phyloP scores from a whole-genome alignment of 345 rosid genomes.

The Noccaea caerulescens region DNA sequence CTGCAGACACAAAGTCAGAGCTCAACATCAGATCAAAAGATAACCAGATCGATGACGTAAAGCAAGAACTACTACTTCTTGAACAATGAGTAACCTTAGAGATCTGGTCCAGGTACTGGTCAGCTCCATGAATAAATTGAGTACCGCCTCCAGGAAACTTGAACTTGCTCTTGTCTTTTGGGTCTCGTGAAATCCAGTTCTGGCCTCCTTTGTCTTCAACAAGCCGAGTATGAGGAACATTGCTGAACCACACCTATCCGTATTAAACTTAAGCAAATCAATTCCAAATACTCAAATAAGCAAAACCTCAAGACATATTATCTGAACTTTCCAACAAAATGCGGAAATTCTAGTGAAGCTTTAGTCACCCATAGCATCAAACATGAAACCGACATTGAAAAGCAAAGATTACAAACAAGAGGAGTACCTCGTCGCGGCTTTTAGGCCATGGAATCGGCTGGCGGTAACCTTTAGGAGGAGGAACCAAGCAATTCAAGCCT shows the following conservation, averaged over 20 bases:
- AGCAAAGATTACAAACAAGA: background rate
- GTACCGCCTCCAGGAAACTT: conserved; percentile 99
- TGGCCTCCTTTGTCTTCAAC: conserved; percentile 98
- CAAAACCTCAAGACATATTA: background rate
- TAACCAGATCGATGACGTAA: background rate
- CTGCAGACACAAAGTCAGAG: conserved; percentile 48
- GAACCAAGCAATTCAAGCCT: conserved; percentile 82
- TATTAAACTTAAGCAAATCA: conserved; percentile 1
- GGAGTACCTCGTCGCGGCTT: conserved; percentile 89
- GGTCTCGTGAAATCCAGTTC: conserved; percentile 79
- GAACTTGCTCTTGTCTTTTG: conserved; percentile 70
- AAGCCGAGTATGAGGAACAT: conserved; percentile 87
- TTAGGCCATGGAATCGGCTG: conserved; percentile 87
- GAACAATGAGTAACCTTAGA: conserved; percentile 55
- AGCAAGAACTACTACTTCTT: background rate
- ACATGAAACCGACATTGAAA: too few species aligned
- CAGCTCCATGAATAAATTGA: conserved; percentile 96
- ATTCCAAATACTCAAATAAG: conserved; percentile 14
- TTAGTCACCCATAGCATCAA: background rate
- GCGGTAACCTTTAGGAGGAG: conserved; percentile 78
- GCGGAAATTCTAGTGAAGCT: background rate
- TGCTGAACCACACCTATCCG: conserved; percentile 83
- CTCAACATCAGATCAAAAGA: conserved; percentile 29
- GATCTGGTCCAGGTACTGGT: conserved; percentile 86
- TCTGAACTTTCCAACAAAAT: background rate